A percentile compares a stretch with the other conserved stretches of the same genome.
Evolutionary conservation across 441 rosid species (phyloP).

Genomic region (Erysimum cheiri): DNA sequence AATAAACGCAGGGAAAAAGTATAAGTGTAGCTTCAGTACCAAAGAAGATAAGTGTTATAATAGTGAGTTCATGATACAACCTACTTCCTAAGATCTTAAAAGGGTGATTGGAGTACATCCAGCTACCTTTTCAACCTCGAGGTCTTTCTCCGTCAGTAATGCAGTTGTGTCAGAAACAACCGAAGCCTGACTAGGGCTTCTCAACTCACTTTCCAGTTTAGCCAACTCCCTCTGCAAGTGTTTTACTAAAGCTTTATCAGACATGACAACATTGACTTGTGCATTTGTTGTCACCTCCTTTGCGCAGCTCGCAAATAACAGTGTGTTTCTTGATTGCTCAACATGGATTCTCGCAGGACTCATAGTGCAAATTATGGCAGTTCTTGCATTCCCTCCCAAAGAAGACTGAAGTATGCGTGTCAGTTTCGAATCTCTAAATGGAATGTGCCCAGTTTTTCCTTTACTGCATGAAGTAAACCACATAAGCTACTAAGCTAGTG

Average conservation of each 20-base stretch:
- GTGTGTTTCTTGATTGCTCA: conserved; percentile 84
- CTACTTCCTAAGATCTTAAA: conserved; percentile 9
- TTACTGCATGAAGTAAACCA: conserved; percentile 60
- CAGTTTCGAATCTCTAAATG: conserved; percentile 80
- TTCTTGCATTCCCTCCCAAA: conserved; percentile 73
- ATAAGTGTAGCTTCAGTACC: conserved; percentile 9
- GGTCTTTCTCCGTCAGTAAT: conserved; percentile 63
- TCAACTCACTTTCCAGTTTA: conserved; percentile 73
- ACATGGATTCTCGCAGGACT: conserved; percentile 77
- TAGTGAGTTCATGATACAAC: conserved; percentile 8
- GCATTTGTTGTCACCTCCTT: conserved; percentile 85
- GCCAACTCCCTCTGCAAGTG: conserved; percentile 78
- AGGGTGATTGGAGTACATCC: conserved; percentile 26
- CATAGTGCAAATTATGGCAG: conserved; percentile 77
- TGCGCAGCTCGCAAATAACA: conserved; percentile 83
- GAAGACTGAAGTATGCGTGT: conserved; percentile 77
- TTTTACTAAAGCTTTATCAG: conserved; percentile 76
- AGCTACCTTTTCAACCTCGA: conserved; percentile 64
- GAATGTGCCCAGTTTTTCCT: conserved; percentile 78
- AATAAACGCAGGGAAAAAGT: conserved; percentile 42
- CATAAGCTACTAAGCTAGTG: conserved; percentile 22
- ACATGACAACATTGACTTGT: conserved; percentile 74
- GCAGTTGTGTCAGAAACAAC: conserved; percentile 50
- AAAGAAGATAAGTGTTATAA: conserved; percentile 14
- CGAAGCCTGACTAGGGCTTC: conserved; percentile 49